Base-by-base conservation (phyloP, 805 yeast genomes). In the Candida pini region DNA sequence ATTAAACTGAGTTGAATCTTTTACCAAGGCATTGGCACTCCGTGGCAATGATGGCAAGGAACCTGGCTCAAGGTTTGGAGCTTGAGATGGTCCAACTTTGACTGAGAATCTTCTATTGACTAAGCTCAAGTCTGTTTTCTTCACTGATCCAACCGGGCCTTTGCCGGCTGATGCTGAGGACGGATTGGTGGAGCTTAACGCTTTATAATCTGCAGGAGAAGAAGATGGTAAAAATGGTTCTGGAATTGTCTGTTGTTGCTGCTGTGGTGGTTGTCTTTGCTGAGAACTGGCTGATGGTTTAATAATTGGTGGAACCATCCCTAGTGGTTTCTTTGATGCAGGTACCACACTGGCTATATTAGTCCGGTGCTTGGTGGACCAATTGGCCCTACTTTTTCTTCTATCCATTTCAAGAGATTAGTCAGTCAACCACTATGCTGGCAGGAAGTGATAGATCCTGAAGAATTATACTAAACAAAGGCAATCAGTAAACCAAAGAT, bases 371-470 rank as follows among this genome's bases (percentile, higher is more conserved):
- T 44, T 44, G 16, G 56, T 46, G 22, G 53, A 43, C 56, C 56
- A 51, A 41, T 46, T 49, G 43, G 54, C 56, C 35, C 51, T 43
- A 31, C 54, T 50, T 13, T 40, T 26, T 24, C 52, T 34, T 38
- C 48, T 43, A 16, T 47, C 45, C 38, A 44, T 41, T 40, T 26
- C n/a, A n/a, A n/a, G n/a, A n/a, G n/a, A n/a, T n/a, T n/a, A n/a
- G n/a, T n/a, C n/a, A n/a, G n/a, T n/a, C n/a, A n/a, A n/a, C n/a
- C n/a, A n/a, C n/a, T n/a, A n/a, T n/a, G n/a, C n/a, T n/a, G n/a
- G n/a, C n/a, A n/a, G n/a, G n/a, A n/a, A n/a, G n/a, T n/a, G n/a
- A n/a, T n/a, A n/a, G n/a, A n/a, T n/a, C n/a, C n/a, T n/a, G n/a
- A n/a, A n/a, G n/a, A n/a, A n/a, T n/a, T n/a, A n/a, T n/a, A n/a